Base-by-base conservation (phyloP, 23 red algal genomes). In the Cyanidiococcus yangmingshanensis region DNA sequence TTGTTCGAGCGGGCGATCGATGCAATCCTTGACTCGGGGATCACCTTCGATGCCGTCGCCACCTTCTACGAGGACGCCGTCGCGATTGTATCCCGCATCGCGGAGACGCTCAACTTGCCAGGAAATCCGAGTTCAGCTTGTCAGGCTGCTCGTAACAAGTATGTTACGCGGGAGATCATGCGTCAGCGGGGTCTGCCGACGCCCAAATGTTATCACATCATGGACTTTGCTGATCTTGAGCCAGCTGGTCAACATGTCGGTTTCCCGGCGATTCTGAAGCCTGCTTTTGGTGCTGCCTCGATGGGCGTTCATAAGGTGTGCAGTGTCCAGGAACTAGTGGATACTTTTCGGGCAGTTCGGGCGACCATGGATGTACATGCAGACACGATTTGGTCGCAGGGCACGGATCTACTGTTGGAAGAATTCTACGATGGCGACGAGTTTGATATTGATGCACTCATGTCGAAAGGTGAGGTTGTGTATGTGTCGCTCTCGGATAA, bases 381-480 rank as follows among this genome's bases (percentile, higher is more conserved):
- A 30, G 87, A 96, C 39, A 76, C 87, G 1, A 85, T 90, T 35
- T 91, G 88, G 94, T 76, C 83, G 31, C 88, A 98, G 83, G 88
- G 88, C 0, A 91, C 67, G 2, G 94, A 98, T 37, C 74, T 98
- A 85, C 32, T 98, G 50, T 31, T 91, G 36, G 94, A 98, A 59
- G 88, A 98, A 79, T 98, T 76, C 40, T 91, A 91, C 37, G 94
- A 98, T 57, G 94, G 94, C 0, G 88, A 91, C 35, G 94, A 98
- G 68, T 98, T 98, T 82, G 94, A 98, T 76, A 80, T 91, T 51
- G 94, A 98, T 58, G 45, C 91, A 18, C 54, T 98, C 0, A 80
- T 98, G 27, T 91, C 76, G 35, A 40, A 92, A 16, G 94, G 88
- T 25, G 58, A 85, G 40, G 80, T 77, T 75, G 94, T 98, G 0